Base-by-base conservation (phyloP, 2,329 filamentous ascomycete genomes). In the Grosmannia clavigera region DNA sequence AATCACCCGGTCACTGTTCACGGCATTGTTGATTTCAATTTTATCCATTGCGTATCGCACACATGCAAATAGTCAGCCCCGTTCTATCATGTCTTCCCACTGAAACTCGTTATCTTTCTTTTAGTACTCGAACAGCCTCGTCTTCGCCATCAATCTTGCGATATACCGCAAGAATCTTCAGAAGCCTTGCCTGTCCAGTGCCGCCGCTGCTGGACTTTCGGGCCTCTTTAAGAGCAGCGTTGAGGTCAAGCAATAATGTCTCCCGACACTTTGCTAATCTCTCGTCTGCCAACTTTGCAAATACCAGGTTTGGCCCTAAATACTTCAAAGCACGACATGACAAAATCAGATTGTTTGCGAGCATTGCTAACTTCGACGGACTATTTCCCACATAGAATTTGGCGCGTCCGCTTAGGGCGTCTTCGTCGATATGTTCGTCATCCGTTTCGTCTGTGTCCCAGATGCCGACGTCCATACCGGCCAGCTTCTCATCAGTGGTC, bases 221-320 rank as follows among this genome's bases (percentile, higher is more conserved):
- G 0, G 72, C 71, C 60, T 75, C 74, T 62, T 72, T 75, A 38
- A 73, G 61, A 2, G 81, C 81, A 27, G 79, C 76, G 52, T 74
- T 75, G 22, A 84, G 68, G 57, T 84, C 81, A 4, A 84, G 69
- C 10, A 84, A 68, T 27, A 84, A 71, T 0, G 81, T 84, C 63
- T 79, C 82, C 58, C 80, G 75, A 64, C 81, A 84, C 58, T 76
- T 74, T 2, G 69, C 68, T 60, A 83, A 70, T 46, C 80, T 75
- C 59, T 81, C 80, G 58, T 79, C 77, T 63, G 75, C 72, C 65
- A 80, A 81, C 61, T 74, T 71, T 16, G 81, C 75, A 60, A 81
- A 79, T 0, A 78, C 75, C 14, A 73, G 68, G 10, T 78, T 72
- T n/a, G 73, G 71, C 5, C 79, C 78, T 10, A 82, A 68, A 0